Base-by-base conservation (phyloP, 192 early-diverging fungal species). In the Physocladia obscura region DNA sequence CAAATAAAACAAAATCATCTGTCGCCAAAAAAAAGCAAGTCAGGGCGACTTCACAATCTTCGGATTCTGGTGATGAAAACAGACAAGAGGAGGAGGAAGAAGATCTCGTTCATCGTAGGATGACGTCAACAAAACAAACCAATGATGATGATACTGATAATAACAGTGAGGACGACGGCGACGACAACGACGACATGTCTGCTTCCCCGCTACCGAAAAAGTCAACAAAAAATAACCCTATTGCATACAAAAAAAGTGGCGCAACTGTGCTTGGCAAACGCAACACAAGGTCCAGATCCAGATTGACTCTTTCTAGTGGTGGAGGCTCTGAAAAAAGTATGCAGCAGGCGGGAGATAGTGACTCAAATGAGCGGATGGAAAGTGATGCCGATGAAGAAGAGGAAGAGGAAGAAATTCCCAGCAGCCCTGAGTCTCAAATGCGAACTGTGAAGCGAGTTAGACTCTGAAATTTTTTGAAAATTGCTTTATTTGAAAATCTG, bases 361-460 rank as follows among this genome's bases (percentile, higher is more conserved):
- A 51, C 17, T 22, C 19, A 4, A 59, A 74, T 63, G 70, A 74
- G 22, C 62, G 70, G 73, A 47, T 76, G 31, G 75, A 75, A 2
- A 39, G 52, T 24, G 49, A 62, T 11, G 73, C 22, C 15, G 73
- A 70, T 4, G 73, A 73, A 36, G 49, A 63, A 15, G 61, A 63
- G 8, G 21, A 2, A 30, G 61, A 63, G 39, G 32, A 59, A 0
- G 57, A 21, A 8, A 13, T 63, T n/a, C 44, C 61, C 26, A 35
- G 29, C 34, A 59, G 57, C 29, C 57, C 57, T 17, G 57, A 59
- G 17, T 34, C 30, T 5, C 35, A 35, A 24, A 59, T 59, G 57
- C 57, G 52, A 22, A 37, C 30, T 21, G 61, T 48, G 11, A 63
- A 63, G 22, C 61, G 61, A 15, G 44, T 63, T 49, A 13, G 61